Evolutionary conservation across 352 stramenopile species (phyloP).

Genomic region (Hyaloperonospora arabidopsidis): DNA sequence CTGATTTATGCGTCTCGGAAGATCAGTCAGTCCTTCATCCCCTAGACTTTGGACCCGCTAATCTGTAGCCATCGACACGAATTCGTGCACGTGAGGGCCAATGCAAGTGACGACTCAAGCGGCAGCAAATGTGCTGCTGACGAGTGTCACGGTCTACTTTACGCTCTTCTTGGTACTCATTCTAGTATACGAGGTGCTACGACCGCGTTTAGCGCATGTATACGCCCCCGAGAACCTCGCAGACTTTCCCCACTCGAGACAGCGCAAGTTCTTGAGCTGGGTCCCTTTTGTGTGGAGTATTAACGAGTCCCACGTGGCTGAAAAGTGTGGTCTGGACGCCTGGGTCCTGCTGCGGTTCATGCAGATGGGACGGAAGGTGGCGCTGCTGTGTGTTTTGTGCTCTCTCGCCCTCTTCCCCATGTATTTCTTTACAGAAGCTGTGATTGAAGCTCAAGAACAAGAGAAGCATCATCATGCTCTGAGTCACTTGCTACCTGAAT

Average conservation of each 20-base stretch:
- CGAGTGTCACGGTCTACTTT: conserved; percentile 55
- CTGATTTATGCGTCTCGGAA: no score
- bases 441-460: conserved; percentile 24
- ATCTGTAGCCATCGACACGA: no score
- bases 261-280: conserved; percentile 40
- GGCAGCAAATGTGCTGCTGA: conserved; percentile 47
- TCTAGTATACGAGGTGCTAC: conserved; percentile 55
- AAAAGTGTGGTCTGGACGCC: conserved; percentile 57
- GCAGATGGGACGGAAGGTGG: conserved; percentile 58
- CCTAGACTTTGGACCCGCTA: no score
- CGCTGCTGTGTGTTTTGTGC: conserved; percentile 39
- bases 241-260: conserved; percentile 26
- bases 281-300: conserved; percentile 55
- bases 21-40: no score
- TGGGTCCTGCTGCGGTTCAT: conserved; percentile 75
- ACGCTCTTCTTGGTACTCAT: conserved; percentile 47
- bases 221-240: conserved; percentile 47
- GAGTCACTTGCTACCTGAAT: conserved; percentile 14
- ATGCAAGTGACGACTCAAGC: conserved; percentile 19
- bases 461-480: conserved; percentile 25
- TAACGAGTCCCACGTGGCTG: conserved; percentile 46
- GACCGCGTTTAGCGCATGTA: conserved; percentile 33
- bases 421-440: conserved; percentile 44
- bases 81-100: conserved; percentile 1
- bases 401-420: conserved; percentile 67